These are phyloP conservation scores for Pascua sp. DNA, from an alignment of 1,284 basidiomycete genomes.

Conservation along the genomic window DNA sequence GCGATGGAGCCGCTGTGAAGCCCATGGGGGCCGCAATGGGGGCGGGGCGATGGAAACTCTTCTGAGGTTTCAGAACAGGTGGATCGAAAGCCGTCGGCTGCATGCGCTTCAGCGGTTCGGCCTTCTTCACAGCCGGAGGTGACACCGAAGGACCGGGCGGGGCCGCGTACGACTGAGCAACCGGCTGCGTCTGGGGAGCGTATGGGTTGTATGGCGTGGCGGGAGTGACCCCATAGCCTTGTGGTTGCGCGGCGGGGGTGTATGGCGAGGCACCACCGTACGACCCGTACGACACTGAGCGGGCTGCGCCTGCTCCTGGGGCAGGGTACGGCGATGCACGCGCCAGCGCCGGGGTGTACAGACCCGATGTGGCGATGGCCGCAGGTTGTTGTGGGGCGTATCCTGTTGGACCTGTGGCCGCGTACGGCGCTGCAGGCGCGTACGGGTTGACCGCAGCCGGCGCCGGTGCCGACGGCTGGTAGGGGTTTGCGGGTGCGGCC, in stretches of 20 bases:
- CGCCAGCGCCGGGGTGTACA: neutral
- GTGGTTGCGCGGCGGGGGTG: conserved; percentile 11
- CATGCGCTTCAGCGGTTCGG: conserved; percentile 30
- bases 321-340: neutral
- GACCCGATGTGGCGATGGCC: neutral
- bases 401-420: neutral
- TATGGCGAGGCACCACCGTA: conserved; percentile 14
- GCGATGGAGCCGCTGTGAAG: no score
- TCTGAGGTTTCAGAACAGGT: conserved; percentile 35
- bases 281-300: conserved; percentile 20
- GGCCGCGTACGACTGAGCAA: conserved; percentile 13
- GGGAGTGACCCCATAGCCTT: neutral
- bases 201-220: conserved; percentile 25
- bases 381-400: conserved; percentile 3
- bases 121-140: conserved; percentile 13
- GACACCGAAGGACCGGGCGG: conserved; percentile 13
- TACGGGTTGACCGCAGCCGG: conserved; percentile 15
- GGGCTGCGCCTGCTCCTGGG: neutral
- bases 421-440: conserved; percentile 2
- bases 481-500: conserved; percentile 18
- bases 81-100: conserved; percentile 47
- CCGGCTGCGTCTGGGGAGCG: conserved; percentile 16
- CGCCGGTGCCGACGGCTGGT: conserved; percentile 20
- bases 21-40: no score
- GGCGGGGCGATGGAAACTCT: conserved; percentile 32